These are phyloP conservation scores for Claviceps capensis DNA, from an alignment of 2,329 filamentous ascomycete species.

Conservation along the genomic window DNA sequence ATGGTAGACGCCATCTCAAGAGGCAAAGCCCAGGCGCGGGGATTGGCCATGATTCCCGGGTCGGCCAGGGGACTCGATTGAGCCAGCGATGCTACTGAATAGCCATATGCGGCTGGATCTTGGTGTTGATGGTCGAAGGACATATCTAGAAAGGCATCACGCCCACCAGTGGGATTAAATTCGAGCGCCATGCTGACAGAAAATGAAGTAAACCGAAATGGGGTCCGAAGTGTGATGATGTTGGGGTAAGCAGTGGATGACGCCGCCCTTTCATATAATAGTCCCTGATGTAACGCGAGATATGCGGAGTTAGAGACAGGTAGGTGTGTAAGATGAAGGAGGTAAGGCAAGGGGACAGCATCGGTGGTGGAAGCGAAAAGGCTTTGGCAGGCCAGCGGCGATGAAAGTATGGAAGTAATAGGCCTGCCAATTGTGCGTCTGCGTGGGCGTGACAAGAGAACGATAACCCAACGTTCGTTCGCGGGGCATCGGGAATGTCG, in stretches of 20 bases:
- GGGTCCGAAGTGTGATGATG: conserved; percentile 18
- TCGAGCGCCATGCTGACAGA: conserved; percentile 40
- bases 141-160: conserved; percentile 48
- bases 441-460: conserved; percentile 1
- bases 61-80: conserved; percentile 20
- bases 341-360: not conserved
- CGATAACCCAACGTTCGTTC: not conserved
- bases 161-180: conserved; percentile 40
- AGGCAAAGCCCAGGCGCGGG: conserved; percentile 35
- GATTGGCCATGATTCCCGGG: conserved; percentile 22
- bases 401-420: conserved; percentile 2
- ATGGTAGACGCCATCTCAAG: conserved; percentile 36
- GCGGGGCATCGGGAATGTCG: conserved; percentile 3
- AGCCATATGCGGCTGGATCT: conserved; percentile 33
- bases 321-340: not conserved
- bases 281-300: conserved; percentile 16
- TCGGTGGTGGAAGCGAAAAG: not conserved
- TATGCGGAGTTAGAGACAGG: conserved; percentile 10
- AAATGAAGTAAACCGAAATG: conserved; percentile 20
- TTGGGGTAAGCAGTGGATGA: conserved; percentile 25
- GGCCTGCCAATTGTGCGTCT: conserved; percentile 1
- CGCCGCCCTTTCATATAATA: conserved; percentile 29
- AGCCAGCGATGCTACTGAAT: conserved; percentile 8
- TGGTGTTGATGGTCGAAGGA: conserved; percentile 45
- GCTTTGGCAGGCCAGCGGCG: conserved; percentile 3